Percentiles rank a stretch among this genome's conserved stretches.
Evolutionary conservation across 2,329 filamentous ascomycete species (phyloP).

Genomic region (Neonectria magnoliae): DNA sequence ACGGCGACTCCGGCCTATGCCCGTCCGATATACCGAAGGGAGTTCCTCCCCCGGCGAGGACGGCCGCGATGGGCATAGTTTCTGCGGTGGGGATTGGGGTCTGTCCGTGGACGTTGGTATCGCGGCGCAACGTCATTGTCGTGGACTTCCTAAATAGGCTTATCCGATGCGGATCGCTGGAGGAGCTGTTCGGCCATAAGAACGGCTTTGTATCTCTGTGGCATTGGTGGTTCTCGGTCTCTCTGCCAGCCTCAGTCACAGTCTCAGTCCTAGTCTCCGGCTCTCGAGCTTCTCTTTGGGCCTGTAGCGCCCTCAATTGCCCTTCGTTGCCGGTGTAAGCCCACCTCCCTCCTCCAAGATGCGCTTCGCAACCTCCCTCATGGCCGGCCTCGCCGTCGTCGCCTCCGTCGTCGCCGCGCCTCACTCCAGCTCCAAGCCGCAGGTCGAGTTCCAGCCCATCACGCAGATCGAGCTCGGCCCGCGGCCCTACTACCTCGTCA

Average conservation of each 20-base stretch:
- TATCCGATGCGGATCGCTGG: slow-evolving; percentile 31
- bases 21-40: slow-evolving; percentile 32
- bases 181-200: slow-evolving; percentile 30
- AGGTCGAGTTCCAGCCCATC: slow-evolving; percentile 46
- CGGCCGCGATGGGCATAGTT: slow-evolving; percentile 17
- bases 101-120: slow-evolving; percentile 15
- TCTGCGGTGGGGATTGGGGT: slow-evolving; percentile 17
- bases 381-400: slow-evolving; percentile 45
- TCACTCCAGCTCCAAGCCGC: slow-evolving; percentile 25
- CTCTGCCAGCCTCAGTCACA: slow-evolving; percentile 27
- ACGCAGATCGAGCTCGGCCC: slow-evolving; percentile 68
- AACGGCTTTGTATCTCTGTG: slow-evolving; percentile 20
- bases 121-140: slow-evolving; percentile 25
- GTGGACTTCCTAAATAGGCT: slow-evolving; percentile 29
- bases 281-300: neutral
- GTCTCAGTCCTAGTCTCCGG: slow-evolving; percentile 24
- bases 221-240: slow-evolving; percentile 2
- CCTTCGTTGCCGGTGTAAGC: neutral
- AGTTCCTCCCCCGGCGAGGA: slow-evolving; percentile 11
- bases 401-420: slow-evolving; percentile 43
- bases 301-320: neutral
- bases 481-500: slow-evolving; percentile 71
- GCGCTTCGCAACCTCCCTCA: slow-evolving; percentile 45
- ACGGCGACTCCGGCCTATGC: slow-evolving; percentile 31
- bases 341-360: slow-evolving; percentile 36